Conservation (phyloP, 1,284 basidiomycete species). For the Boletus coffeatus region DNA sequence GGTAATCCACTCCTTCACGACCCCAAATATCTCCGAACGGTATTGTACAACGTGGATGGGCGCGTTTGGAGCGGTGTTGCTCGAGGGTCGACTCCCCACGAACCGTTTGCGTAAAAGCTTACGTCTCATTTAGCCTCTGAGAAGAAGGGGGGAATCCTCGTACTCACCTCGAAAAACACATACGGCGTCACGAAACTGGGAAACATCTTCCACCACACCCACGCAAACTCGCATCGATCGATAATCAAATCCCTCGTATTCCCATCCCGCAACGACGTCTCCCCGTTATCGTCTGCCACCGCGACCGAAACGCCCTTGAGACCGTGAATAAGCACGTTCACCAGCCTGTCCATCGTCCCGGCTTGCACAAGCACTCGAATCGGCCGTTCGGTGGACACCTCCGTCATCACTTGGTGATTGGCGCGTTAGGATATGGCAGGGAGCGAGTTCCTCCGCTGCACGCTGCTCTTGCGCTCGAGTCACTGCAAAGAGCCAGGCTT, state of each 20-base stretch:
- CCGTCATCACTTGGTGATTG: conserved; percentile 49
- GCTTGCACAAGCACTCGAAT: conserved; percentile 71
- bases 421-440: conserved; percentile 64
- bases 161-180: conserved; percentile 76
- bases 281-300: conserved; percentile 78
- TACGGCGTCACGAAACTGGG: conserved; percentile 73
- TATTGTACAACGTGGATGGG: conserved; percentile 37
- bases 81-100: conserved; percentile 41
- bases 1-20: conserved; percentile 64
- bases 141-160: neutral
- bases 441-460: conserved; percentile 68
- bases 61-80: conserved; percentile 31
- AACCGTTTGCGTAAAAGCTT: conserved; percentile 74
- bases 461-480: conserved; percentile 67
- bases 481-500: conserved; percentile 60
- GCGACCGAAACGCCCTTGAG: conserved; percentile 72
- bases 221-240: conserved; percentile 65
- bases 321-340: conserved; percentile 70
- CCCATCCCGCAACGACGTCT: conserved; percentile 66
- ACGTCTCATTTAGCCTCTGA: conserved; percentile 10
- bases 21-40: conserved; percentile 57
- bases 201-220: conserved; percentile 76
- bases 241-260: conserved; percentile 65
- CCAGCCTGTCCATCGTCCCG: conserved; percentile 67
- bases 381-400: conserved; percentile 58